Evolutionary conservation across 169 alveolate genomes (phyloP).

Genomic region (Plasmodium relictum): DNA sequence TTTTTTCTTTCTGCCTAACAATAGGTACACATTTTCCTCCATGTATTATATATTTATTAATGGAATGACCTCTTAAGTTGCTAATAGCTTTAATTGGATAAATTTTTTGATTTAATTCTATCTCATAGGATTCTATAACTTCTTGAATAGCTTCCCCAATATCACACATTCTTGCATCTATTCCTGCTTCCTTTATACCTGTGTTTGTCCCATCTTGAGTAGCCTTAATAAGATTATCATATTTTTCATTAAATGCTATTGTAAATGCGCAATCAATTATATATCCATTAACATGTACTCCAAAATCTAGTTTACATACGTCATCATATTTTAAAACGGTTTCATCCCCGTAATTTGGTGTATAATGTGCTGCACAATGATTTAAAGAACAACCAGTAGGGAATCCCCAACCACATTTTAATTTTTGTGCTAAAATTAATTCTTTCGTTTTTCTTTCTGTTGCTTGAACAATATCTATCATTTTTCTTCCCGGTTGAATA

Average conservation of each 20-base stretch:
- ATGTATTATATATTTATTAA: constrained; percentile 97
- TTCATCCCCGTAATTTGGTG: constrained; percentile 96
- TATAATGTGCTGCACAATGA: constrained; percentile 99
- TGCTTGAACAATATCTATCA: constrained; percentile 96
- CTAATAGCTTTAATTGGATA: constrained; percentile 96
- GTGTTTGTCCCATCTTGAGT: constrained; percentile 99
- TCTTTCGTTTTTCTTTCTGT: constrained; percentile 97
- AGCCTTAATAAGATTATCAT: constrained; percentile 92
- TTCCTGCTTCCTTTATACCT: constrained; percentile 99
- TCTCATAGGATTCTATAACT: constrained; percentile 97
- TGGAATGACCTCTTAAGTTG: constrained; percentile 99
- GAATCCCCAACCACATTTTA: constrained; percentile 99
- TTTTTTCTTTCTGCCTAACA: constrained; percentile 91
- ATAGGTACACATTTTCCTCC: constrained; percentile 99
- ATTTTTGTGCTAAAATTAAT: constrained; percentile 95
- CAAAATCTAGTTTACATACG: constrained; percentile 99
- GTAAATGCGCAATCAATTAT: constrained; percentile 99
- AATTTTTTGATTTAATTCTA: constrained; percentile 93
- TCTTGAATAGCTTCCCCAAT: constrained; percentile 99
- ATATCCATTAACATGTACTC: constrained; percentile 99
- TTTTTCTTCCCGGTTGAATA: constrained; percentile 92
- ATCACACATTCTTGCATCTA: constrained; percentile 97
- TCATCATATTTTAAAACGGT: constrained; percentile 88
- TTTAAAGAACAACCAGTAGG: constrained; percentile 99
- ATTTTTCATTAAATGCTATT: constrained; percentile 94